Evolutionary conservation across 257 asterid genomes (phyloP), one percentile per base, ranked within the genome.

Genomic region (Rubia yunnanensis): DNA sequence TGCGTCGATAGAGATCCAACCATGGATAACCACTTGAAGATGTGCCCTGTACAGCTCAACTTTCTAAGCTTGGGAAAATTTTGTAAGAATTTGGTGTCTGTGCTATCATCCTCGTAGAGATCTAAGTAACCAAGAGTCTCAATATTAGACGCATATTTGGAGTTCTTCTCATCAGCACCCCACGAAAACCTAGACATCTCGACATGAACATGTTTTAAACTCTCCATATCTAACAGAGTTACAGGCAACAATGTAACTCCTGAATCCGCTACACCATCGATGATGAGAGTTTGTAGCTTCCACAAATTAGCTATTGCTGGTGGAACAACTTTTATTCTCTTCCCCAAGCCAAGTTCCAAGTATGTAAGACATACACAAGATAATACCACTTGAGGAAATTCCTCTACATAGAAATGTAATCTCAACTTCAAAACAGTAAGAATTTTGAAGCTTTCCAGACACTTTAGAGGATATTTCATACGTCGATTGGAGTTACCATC

Each of bases 351-450:
- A 2, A 49, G 7, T 4, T 49, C 50, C n/a, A 65, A 48, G 31
- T 65, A 53, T 31, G 50, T 65, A 4, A 65, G 15, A n/a, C 34
- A 26, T 17, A 49, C 20, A 18, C 18, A 26, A 8, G 20, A 35
- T 14, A 27, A 3, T n/a, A 65, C 10, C 0, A 49, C 23, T 54
- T 65, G 7, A 18, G 38, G 60, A n/a, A 48, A 32, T 8, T 0
- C 6, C 11, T 49, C 17, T 4, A 5, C 1, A 13, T n/a, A n/a
- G n/a, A n/a, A n/a, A n/a, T n/a, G n/a, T n/a, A n/a, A n/a, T n/a
- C n/a, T 49, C 70, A 49, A 65, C 30, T 65, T 22, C 34, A 65
- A 32, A 30, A 65, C 70, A 1, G 7, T 34, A 3, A 66, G 62
- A 18, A 52, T 35, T 30, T 49, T 50, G 5, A 65, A 50, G 1